Evolutionary conservation across 768 basidiomycete genomes (phyloP).

Genomic region (Tulasnella sp.): DNA sequence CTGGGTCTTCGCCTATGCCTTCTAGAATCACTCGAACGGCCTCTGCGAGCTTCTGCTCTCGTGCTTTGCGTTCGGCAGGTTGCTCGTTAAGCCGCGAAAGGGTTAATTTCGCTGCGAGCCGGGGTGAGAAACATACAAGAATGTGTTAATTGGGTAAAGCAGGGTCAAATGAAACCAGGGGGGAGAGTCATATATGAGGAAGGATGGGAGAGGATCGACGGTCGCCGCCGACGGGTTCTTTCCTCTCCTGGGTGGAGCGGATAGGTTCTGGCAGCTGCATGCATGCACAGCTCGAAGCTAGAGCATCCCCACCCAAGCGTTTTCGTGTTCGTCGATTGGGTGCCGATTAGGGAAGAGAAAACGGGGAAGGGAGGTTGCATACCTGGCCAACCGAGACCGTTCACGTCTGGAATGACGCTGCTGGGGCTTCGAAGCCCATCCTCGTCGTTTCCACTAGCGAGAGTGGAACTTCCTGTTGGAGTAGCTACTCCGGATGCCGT

Average conservation of each 20-base stretch:
- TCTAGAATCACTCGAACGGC: slow-evolving; percentile 92
- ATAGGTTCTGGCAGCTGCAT: slow-evolving; percentile 4
- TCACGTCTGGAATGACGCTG: slow-evolving; percentile 46
- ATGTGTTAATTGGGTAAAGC: not conserved
- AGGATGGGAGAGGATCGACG: not conserved
- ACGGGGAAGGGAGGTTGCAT: slow-evolving; percentile 31
- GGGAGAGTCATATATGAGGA: not conserved
- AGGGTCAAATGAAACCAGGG: not conserved
- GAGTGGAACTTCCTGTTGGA: slow-evolving; percentile 41
- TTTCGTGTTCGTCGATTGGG: not conserved
- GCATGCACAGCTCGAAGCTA: not conserved
- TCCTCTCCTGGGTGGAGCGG: not conserved
- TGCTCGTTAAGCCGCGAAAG: slow-evolving; percentile 78
- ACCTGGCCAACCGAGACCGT: slow-evolving; percentile 95
- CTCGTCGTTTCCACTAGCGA: slow-evolving; percentile 30
- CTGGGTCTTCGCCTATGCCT: slow-evolving; percentile 97
- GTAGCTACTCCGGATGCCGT: slow-evolving; percentile 59
- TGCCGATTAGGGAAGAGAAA: not conserved
- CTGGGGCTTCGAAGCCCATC: slow-evolving; percentile 32
- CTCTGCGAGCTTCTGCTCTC: slow-evolving; percentile 70
- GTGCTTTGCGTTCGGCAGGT: slow-evolving; percentile 60
- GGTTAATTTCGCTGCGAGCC: slow-evolving; percentile 74
- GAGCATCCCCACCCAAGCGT: not conserved
- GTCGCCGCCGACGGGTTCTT: not conserved
- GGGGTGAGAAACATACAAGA: not conserved